A percentile compares a stretch with the other conserved stretches of the same genome.
These are phyloP conservation scores for Taphrina communis DNA, from an alignment of 1,139 yeast species.

Conservation along the genomic window DNA sequence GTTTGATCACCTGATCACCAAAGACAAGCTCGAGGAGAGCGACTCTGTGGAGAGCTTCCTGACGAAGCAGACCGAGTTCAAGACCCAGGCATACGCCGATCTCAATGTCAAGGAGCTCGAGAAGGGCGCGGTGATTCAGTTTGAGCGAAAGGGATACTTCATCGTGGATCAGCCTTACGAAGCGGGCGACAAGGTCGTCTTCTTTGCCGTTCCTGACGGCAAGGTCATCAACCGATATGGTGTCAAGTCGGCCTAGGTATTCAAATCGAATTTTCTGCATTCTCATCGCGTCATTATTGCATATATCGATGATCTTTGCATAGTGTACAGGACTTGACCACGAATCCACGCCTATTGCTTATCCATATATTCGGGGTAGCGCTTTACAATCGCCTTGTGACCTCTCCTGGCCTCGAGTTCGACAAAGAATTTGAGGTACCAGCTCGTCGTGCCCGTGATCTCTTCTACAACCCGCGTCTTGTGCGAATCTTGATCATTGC, in stretches of 20 bases:
- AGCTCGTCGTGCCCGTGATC: slow-evolving; percentile 20
- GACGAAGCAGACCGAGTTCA: slow-evolving; percentile 88
- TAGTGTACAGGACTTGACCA: background rate
- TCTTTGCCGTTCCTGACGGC: slow-evolving; percentile 97
- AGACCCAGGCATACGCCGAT: slow-evolving; percentile 78
- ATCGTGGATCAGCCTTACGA: slow-evolving; percentile 72
- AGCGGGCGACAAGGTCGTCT: slow-evolving; percentile 65
- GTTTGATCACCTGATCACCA: slow-evolving; percentile 93
- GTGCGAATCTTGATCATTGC: background rate
- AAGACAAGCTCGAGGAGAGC: slow-evolving; percentile 93
- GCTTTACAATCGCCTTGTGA: slow-evolving; percentile 4
- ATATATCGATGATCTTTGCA: background rate
- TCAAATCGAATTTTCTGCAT: background rate
- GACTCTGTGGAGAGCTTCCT: slow-evolving; percentile 93
- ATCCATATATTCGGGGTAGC: slow-evolving; percentile 5
- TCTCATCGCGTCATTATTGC: background rate
- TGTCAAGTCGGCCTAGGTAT: slow-evolving; percentile 56
- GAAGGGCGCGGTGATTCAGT: slow-evolving; percentile 87
- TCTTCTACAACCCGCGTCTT: slow-evolving; percentile 20
- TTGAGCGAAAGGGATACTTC: slow-evolving; percentile 97
- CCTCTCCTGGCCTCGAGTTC: slow-evolving; percentile 13
- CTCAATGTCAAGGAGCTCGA: slow-evolving; percentile 74
- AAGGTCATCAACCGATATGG: slow-evolving; percentile 85
- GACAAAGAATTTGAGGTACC: slow-evolving; percentile 35
- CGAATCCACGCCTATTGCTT: background rate